Evolutionary conservation across 352 stramenopile species (phyloP).

Genomic region (Pythium brassicae): DNA sequence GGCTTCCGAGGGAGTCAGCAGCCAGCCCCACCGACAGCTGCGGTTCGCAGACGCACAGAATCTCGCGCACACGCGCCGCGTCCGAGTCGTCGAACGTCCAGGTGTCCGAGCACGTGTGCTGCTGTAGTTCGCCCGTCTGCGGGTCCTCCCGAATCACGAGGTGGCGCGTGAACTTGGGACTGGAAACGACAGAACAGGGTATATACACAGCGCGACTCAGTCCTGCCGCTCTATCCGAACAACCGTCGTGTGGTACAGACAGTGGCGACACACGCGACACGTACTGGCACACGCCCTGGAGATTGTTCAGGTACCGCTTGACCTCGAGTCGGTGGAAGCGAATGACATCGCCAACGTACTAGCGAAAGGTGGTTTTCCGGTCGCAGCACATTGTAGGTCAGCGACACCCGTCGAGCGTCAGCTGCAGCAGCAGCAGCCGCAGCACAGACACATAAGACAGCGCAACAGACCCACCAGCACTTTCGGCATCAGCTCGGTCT

Average conservation of each 20-base stretch:
- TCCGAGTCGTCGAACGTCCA: constrained; percentile 70
- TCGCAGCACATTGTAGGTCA: too few relatives aligned
- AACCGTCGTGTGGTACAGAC: background rate
- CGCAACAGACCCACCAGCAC: constrained; percentile 33
- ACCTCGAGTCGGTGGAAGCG: constrained; percentile 76
- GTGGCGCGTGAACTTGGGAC: constrained; percentile 31
- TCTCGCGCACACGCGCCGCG: constrained; percentile 29
- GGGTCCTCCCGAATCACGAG: constrained; percentile 44
- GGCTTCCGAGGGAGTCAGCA: too few relatives aligned
- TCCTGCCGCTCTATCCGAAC: background rate
- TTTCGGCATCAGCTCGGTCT: constrained; percentile 53
- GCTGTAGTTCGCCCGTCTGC: constrained; percentile 25
- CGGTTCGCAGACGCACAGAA: constrained; percentile 23
- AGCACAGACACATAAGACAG: too few relatives aligned
- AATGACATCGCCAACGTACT: constrained; percentile 75
- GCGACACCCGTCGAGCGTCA: too few relatives aligned
- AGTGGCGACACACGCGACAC: constrained; percentile 4
- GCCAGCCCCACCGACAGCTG: too few relatives aligned
- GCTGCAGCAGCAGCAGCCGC: background rate
- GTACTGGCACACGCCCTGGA: constrained; percentile 56
- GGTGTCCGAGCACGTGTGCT: constrained; percentile 37
- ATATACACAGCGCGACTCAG: background rate
- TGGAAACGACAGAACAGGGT: background rate
- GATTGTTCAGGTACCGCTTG: constrained; percentile 48
- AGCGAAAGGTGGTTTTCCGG: too few relatives aligned